A percentile compares a stretch with the other conserved stretches of the same genome.
Conservation (phyloP, 345 rosid genomes). For the Trapa bicornis region DNA sequence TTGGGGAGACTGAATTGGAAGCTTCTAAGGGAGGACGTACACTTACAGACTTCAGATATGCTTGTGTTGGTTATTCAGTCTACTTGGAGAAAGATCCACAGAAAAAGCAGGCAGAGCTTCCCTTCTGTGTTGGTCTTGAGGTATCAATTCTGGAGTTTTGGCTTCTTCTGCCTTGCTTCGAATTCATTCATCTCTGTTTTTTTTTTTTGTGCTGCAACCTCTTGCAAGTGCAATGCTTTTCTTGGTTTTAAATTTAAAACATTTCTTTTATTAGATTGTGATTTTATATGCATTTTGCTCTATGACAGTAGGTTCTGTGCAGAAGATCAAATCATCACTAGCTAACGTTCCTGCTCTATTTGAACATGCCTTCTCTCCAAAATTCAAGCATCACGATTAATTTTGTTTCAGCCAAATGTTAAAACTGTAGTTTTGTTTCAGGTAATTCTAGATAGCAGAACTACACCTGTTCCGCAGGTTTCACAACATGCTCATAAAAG, state of each 20-base stretch:
- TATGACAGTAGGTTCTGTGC: neutral
- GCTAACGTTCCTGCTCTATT: neutral
- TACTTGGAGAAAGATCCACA: slow-evolving; percentile 16
- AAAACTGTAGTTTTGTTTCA: slow-evolving; percentile 3
- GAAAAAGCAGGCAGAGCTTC: slow-evolving; percentile 22
- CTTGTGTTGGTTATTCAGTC: slow-evolving; percentile 36
- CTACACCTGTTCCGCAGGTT: slow-evolving; percentile 16
- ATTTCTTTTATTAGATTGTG: neutral
- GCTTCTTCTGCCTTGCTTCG: slow-evolving; percentile 5
- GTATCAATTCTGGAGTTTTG: slow-evolving; percentile 9
- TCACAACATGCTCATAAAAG: slow-evolving; percentile 27
- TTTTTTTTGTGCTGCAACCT: neutral
- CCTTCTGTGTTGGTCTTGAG: slow-evolving; percentile 39
- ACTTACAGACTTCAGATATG: slow-evolving; percentile 28
- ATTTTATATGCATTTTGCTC: neutral
- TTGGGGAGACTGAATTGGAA: slow-evolving; percentile 26
- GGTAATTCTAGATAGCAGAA: slow-evolving; percentile 28
- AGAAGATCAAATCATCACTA: neutral
- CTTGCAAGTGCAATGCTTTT: neutral
- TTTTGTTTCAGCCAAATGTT: neutral
- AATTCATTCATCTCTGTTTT: neutral
- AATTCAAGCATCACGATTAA: neutral
- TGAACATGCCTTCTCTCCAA: neutral
- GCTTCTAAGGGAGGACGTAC: slow-evolving; percentile 29
- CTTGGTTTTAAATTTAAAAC: neutral